Conservation (phyloP, 2,329 filamentous ascomycete genomes). For the Clarireedia homoeocarpa region DNA sequence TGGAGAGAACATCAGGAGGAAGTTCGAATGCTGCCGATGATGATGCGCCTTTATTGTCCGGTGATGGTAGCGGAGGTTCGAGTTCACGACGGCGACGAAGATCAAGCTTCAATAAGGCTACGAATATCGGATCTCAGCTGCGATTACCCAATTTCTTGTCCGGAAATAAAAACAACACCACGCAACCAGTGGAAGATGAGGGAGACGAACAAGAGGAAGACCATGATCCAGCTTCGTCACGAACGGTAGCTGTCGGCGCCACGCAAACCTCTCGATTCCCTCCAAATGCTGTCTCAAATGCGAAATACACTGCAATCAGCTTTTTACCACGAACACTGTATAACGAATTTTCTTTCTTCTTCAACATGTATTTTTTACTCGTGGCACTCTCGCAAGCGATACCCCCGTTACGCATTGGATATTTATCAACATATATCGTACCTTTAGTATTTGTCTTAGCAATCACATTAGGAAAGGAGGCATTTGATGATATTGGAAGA, state of each 20-base stretch:
- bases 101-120: slow-evolving; percentile 35
- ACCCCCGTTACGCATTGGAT: slow-evolving; percentile 82
- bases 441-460: slow-evolving; percentile 85
- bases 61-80: slow-evolving; percentile 7
- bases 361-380: slow-evolving; percentile 97
- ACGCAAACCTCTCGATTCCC: slow-evolving; percentile 70
- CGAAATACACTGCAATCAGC: slow-evolving; percentile 92
- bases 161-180: slow-evolving; percentile 16
- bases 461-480: slow-evolving; percentile 93
- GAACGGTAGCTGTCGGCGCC: slow-evolving; percentile 69
- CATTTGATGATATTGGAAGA: slow-evolving; percentile 83
- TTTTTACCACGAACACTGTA: slow-evolving; percentile 93
- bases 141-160: slow-evolving; percentile 63
- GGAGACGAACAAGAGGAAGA: slow-evolving; percentile 42
- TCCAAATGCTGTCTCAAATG: slow-evolving; percentile 87
- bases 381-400: slow-evolving; percentile 93
- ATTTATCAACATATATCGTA: slow-evolving; percentile 88
- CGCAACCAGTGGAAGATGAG: slow-evolving; percentile 20
- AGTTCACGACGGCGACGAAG: slow-evolving; percentile 22
- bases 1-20: slow-evolving; percentile 50
- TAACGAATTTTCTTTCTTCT: slow-evolving; percentile 99
- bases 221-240: slow-evolving; percentile 60
- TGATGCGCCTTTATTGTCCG: slow-evolving; percentile 63
- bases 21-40: slow-evolving; percentile 53
- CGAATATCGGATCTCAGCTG: slow-evolving; percentile 44